Evolutionary conservation across 2,329 filamentous ascomycete genomes (phyloP), one percentile per base, ranked within the genome.

Genomic region (Colletotrichum cordylinicola): DNA sequence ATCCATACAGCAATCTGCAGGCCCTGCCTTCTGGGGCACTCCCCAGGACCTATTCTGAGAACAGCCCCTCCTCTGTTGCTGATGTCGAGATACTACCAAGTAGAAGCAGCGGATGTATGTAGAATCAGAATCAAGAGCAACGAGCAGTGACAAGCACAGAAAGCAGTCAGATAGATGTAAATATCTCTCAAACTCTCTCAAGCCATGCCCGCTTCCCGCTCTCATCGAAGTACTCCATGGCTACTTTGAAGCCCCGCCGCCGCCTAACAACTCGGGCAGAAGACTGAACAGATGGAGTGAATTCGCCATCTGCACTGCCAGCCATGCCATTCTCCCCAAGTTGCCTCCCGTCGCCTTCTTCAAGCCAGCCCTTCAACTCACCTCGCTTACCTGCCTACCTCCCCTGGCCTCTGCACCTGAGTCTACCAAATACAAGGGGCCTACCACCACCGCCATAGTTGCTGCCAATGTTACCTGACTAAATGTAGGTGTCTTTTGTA

Each of bases 271-370:
- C 39, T 52, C 43, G 39, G 27, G 35, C n/a, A 43, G 24, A 27
- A 66, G 61, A 52, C 43, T 52, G n/a, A 21, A 52, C 43, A 21
- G 43, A 52, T 52, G 31, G 37, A 43, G 39, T 29, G 61, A 18
- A 75, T 71, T 67, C 61, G 72, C 72, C 72, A 75, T 75, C 52
- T 60, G 60, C 60, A 61, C 52, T 66, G 61, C 70, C 70, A 70
- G 56, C n/a, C 60, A 52, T 61, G 52, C 24, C 60, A 58, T 61
- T 24, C 37, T 68, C 60, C 16, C 52, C 62, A 48, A 29, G 24
- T 27, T 58, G 27, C 27, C 21, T 48, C 39, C 39, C n/a, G 18
- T 48, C 39, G 39, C 39, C 39, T 48, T 18, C 39, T 48, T 18
- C 39, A 48, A n/a, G 39, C 12, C 58, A n/a, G 39, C 65, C 37